Evolutionary conservation across 2,329 filamentous ascomycete genomes (phyloP).

Genomic region (Ceratocystis cubensis): DNA sequence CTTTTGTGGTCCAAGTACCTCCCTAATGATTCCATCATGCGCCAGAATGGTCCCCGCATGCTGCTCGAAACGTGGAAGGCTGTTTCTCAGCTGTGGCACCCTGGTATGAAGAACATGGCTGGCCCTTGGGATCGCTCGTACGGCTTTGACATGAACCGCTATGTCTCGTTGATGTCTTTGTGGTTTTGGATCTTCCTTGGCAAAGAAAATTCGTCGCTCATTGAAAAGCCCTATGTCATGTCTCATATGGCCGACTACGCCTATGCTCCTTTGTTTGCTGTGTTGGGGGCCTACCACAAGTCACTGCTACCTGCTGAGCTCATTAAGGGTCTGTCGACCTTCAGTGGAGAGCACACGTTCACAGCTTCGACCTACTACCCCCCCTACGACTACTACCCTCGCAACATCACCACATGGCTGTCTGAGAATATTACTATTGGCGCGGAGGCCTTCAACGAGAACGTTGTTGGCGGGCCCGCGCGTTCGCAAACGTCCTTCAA

Average conservation of each 20-base stretch:
- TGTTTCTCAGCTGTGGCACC: constrained; percentile 43
- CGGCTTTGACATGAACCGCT: constrained; percentile 51
- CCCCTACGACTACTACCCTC: constrained; percentile 42
- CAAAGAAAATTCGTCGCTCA: constrained; percentile 32
- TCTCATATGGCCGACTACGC: constrained; percentile 48
- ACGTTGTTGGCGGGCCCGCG: constrained; percentile 42
- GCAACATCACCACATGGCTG: constrained; percentile 49
- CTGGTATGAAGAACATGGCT: constrained; percentile 46
- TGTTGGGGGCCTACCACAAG: constrained; percentile 39
- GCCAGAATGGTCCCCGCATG: constrained; percentile 39
- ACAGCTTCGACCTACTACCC: constrained; percentile 42
- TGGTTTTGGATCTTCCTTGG: constrained; percentile 48
- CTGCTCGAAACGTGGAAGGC: constrained; percentile 41
- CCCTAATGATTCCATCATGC: constrained; percentile 40
- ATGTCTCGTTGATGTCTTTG: constrained; percentile 42
- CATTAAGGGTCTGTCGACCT: constrained; percentile 32
- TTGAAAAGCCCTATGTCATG: constrained; percentile 38
- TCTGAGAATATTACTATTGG: constrained; percentile 46
- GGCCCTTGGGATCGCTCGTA: constrained; percentile 54
- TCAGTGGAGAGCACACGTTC: constrained; percentile 42
- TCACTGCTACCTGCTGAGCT: constrained; percentile 34
- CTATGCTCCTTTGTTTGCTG: constrained; percentile 43
- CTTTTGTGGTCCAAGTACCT: constrained; percentile 49
- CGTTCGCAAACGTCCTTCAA: constrained; percentile 42
- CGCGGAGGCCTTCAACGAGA: constrained; percentile 45